Evolutionary conservation across 2,329 filamentous ascomycete genomes (phyloP).

Genomic region (Aureobasidium sp.): DNA sequence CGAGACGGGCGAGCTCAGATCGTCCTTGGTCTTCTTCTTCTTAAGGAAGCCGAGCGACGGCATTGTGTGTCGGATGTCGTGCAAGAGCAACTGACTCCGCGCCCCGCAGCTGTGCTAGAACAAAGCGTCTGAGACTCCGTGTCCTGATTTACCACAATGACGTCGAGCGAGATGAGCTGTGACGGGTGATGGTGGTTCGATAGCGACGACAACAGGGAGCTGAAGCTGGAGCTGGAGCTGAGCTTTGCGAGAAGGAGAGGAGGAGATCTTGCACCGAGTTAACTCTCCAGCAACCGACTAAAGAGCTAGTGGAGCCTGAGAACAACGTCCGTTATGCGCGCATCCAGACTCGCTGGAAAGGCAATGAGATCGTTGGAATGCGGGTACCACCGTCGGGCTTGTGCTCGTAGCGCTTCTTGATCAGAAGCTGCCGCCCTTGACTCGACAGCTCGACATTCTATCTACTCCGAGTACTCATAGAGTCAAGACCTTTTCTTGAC

Average conservation of each 20-base stretch:
- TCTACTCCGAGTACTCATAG: no score
- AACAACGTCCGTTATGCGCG: conserved; percentile 13
- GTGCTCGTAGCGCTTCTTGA: not conserved
- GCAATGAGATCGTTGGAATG: conserved; percentile 14
- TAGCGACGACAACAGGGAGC: not conserved
- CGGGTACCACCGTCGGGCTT: conserved; percentile 12
- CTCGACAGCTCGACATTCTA: not conserved
- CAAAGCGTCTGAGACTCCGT: conserved; percentile 11
- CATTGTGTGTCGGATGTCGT: conserved; percentile 47
- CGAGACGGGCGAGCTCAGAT: conserved; percentile 55
- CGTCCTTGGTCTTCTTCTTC: conserved; percentile 96
- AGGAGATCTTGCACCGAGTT: conserved; percentile 9
- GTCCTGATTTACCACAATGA: conserved; percentile 9
- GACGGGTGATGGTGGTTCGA: not conserved
- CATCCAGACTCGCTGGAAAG: conserved; percentile 10
- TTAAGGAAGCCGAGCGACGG: conserved; percentile 93
- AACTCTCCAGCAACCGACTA: conserved; percentile 9
- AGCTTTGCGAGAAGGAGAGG: not conserved
- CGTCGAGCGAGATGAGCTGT: not conserved
- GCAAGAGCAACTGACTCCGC: conserved; percentile 2
- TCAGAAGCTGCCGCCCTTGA: not conserved
- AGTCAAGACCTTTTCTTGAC: not conserved
- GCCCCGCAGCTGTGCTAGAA: conserved; percentile 11
- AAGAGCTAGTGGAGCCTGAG: conserved; percentile 14
- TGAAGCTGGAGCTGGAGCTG: conserved; percentile 13